Percentiles rank a stretch among this genome's conserved stretches.
These are phyloP conservation scores for Schizosaccharomyces octosporus DNA, from an alignment of 805 yeast species.

Conservation along the genomic window DNA sequence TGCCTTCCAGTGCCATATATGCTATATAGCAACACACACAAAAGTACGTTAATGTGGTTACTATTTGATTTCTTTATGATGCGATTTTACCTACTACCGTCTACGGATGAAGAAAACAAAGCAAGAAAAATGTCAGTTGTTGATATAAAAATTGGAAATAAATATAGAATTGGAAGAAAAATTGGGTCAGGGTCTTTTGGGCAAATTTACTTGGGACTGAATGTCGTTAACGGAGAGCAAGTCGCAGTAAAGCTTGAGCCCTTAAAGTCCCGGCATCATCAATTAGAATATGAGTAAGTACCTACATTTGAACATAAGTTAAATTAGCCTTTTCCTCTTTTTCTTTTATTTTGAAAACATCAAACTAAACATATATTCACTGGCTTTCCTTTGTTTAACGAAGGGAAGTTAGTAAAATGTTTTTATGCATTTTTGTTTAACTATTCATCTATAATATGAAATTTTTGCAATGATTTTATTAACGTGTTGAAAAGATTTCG, in stretches of 20 bases:
- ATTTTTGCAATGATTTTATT: no score
- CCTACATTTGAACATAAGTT: no score
- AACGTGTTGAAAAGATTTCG: slow-evolving; percentile 30
- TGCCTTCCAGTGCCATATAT: no score
- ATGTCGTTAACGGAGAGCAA: slow-evolving; percentile 85
- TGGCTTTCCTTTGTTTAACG: no score
- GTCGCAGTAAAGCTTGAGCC: slow-evolving; percentile 90
- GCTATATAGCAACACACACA: background rate
- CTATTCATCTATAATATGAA: no score
- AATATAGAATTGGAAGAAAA: slow-evolving; percentile 78
- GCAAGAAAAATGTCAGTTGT: background rate
- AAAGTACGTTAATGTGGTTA: background rate
- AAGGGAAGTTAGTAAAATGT: no score
- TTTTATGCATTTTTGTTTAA: background rate
- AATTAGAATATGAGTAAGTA: slow-evolving; percentile 74
- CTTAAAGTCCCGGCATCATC: slow-evolving; percentile 81
- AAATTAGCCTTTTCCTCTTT: no score
- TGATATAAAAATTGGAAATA: slow-evolving; percentile 33
- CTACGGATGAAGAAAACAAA: background rate
- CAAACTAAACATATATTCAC: no score
- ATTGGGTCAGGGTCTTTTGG: slow-evolving; percentile 96
- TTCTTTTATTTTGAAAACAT: no score
- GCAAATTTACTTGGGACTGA: slow-evolving; percentile 71
- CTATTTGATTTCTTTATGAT: background rate
- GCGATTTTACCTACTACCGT: background rate